Base-by-base conservation (phyloP, 1,284 basidiomycete species). In the Leccinum colubrinum region DNA sequence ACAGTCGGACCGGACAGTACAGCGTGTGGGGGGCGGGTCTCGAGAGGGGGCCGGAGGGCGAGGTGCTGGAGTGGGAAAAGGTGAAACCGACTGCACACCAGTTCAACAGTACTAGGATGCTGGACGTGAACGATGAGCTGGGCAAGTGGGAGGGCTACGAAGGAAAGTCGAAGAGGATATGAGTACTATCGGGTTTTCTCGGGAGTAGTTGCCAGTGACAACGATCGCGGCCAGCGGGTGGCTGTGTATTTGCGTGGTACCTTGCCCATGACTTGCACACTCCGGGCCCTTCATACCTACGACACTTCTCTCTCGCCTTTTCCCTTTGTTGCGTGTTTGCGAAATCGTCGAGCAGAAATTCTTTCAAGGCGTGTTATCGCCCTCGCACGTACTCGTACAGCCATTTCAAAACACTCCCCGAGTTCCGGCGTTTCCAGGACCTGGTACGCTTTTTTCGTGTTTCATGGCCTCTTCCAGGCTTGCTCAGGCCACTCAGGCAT, bases 341-440 rank as follows among this genome's bases (percentile, higher is more conserved):
- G 41, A 37, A 35, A 35, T 50, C 20, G 14, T 58, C 5, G 30
- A 41, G 25, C 17, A n/a, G 53, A 59, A 62, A 91, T 91, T 88
- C 79, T 91, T 51, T 90, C 89, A 71, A 86, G 85, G 81, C 87
- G 81, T 67, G 81, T 91, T 65, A 79, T 90, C 61, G 81, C 85
- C 61, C 77, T 87, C 63, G 88, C 88, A 66, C 86, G 86, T 63
- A 80, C 83, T 67, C 85, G 86, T 65, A 81, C 79, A 62, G 70
- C 84, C 27, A 70, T 82, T 59, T 74, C 78, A 63, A 68, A 72
- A 68, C 76, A 78, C 66, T 66, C 76, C 33, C 72, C 74, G 27
- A 75, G 77, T 62, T 72, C 77, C 71, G 60, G 72, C 70, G 68
- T 83, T 68, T 76, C 82, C 59, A 80, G 76, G 74, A 77, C 79